Evolutionary conservation across 768 basidiomycete species (phyloP).

Genomic region (Sarcodon aspratus): DNA sequence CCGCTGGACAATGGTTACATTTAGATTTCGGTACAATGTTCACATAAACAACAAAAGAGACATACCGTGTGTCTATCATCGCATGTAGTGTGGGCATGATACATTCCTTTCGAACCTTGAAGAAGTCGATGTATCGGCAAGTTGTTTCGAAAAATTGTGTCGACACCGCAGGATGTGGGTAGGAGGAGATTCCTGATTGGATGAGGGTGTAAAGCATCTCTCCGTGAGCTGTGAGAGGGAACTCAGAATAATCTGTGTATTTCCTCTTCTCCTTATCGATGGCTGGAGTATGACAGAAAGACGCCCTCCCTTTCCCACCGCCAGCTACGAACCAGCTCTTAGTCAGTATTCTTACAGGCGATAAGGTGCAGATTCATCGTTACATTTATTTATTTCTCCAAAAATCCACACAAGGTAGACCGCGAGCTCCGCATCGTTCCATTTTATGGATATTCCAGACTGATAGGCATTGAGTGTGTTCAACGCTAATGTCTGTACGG

Average conservation of each 20-base stretch:
- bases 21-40: slow-evolving; percentile 1
- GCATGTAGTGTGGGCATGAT: slow-evolving; percentile 82
- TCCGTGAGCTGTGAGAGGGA: slow-evolving; percentile 81
- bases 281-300: slow-evolving; percentile 72
- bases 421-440: slow-evolving; percentile 91
- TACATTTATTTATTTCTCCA: slow-evolving; percentile 87
- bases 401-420: slow-evolving; percentile 91
- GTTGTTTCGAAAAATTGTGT: slow-evolving; percentile 91
- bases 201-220: slow-evolving; percentile 82
- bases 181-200: slow-evolving; percentile 69
- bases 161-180: slow-evolving; percentile 74
- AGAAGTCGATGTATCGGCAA: slow-evolving; percentile 92
- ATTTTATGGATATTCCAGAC: slow-evolving; percentile 54
- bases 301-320: slow-evolving; percentile 65
- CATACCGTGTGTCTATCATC: slow-evolving; percentile 76
- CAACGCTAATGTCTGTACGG: slow-evolving; percentile 61
- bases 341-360: neutral
- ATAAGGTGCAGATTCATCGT: slow-evolving; percentile 14
- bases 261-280: slow-evolving; percentile 60
- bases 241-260: slow-evolving; percentile 61
- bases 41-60: slow-evolving; percentile 3
- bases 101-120: slow-evolving; percentile 85
- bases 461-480: slow-evolving; percentile 65
- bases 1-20: slow-evolving; percentile 39
- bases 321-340: slow-evolving; percentile 33